Evolutionary conservation across 2,329 filamentous ascomycete species (phyloP).

Genomic region (Ceratocystis smalleyi): DNA sequence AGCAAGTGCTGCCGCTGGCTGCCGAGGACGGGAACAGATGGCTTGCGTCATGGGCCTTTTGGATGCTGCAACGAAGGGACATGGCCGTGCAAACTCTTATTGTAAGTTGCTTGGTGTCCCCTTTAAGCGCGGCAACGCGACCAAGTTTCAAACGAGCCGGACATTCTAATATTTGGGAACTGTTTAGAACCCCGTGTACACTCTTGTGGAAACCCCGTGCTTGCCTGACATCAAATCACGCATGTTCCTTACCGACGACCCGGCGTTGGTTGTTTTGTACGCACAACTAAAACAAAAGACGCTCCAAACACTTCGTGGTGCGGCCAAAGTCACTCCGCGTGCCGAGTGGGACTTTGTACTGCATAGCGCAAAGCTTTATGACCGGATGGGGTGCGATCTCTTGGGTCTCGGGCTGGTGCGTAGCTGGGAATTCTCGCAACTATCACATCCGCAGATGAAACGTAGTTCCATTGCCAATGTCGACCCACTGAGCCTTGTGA

Average conservation of each 20-base stretch:
- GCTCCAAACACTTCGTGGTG: constrained; percentile 70
- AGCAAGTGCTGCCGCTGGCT: constrained; percentile 64
- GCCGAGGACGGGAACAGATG: constrained; percentile 74
- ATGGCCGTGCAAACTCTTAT: constrained; percentile 74
- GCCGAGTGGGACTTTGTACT: constrained; percentile 82
- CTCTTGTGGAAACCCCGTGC: constrained; percentile 52
- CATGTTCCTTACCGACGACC: constrained; percentile 78
- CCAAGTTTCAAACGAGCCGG: background rate
- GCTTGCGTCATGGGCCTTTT: constrained; percentile 91
- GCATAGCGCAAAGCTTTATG: constrained; percentile 69
- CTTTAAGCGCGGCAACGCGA: too few relatives aligned
- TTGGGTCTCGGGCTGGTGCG: constrained; percentile 72
- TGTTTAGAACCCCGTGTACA: constrained; percentile 57
- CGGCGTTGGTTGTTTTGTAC: constrained; percentile 75
- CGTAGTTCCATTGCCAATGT: constrained; percentile 27
- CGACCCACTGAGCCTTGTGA: constrained; percentile 53
- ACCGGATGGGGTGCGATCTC: constrained; percentile 84
- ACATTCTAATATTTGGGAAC: background rate
- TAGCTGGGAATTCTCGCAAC: constrained; percentile 66
- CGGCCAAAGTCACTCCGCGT: constrained; percentile 59
- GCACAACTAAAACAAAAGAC: constrained; percentile 68
- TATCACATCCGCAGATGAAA: constrained; percentile 27
- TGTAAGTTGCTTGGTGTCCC: constrained; percentile 33
- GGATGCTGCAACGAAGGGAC: constrained; percentile 69
- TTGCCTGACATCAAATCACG: constrained; percentile 58